Percentiles rank a stretch among this genome's conserved stretches.
phyloP scores from a whole-genome alignment of 2,329 filamentous ascomycete species.

The Trichoderma sp. region DNA sequence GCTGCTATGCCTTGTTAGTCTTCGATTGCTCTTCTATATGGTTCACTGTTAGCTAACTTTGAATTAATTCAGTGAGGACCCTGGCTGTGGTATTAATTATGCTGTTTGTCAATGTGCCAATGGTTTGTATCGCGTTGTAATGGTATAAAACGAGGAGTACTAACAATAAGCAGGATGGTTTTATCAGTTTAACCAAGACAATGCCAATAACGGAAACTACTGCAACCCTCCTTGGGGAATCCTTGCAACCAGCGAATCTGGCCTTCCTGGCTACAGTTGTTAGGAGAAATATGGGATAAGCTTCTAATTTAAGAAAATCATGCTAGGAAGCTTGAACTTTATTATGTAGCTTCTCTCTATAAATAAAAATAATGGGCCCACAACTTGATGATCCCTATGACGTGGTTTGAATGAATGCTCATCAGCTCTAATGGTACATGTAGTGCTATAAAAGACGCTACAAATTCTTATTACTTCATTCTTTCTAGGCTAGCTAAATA shows the following conservation, averaged over 20 bases:
- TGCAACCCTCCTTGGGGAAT: background rate
- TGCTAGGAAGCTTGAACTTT: background rate
- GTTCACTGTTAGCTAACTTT: background rate
- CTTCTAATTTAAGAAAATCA: background rate
- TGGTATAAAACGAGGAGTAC: background rate
- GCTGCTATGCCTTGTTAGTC: background rate
- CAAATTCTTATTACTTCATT: background rate
- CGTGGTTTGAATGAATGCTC: background rate
- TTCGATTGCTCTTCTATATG: background rate
- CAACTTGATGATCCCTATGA: background rate
- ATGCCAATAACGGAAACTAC: background rate
- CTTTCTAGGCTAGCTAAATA: background rate
- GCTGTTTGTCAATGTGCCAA: background rate
- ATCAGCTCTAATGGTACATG: background rate
- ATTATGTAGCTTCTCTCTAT: background rate
- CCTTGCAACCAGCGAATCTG: background rate
- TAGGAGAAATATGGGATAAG: background rate
- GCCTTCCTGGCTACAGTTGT: background rate
- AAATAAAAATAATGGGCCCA: background rate
- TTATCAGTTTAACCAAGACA: background rate
- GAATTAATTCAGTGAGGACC: background rate
- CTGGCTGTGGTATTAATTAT: background rate
- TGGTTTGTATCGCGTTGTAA: background rate
- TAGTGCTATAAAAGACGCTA: background rate
- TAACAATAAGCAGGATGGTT: background rate